Conservation (phyloP, 192 early-diverging fungal genomes). For the Kappamyces sp. region DNA sequence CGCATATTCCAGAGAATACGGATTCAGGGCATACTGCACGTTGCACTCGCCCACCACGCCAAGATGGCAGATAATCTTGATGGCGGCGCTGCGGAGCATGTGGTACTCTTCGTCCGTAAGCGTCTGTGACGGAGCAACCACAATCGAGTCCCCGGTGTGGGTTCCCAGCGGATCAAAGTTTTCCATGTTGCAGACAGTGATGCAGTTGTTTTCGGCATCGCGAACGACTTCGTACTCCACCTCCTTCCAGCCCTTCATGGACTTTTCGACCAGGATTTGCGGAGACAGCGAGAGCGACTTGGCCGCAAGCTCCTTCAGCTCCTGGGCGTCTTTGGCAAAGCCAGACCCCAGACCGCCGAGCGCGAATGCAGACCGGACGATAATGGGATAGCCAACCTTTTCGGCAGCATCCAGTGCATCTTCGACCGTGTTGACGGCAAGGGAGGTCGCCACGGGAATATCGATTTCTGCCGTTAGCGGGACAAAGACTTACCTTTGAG, state of each 20-base stretch:
- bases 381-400: conserved; percentile 88
- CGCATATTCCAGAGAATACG: conserved; percentile 76
- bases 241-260: conserved; percentile 99
- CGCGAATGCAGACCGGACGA: conserved; percentile 89
- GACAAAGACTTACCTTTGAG: conserved; percentile 59
- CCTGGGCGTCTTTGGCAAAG: conserved; percentile 71
- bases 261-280: conserved; percentile 90
- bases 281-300: conserved; percentile 83
- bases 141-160: conserved; percentile 99
- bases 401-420: conserved; percentile 80
- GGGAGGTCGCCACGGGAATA: conserved; percentile 85
- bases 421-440: conserved; percentile 79
- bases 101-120: conserved; percentile 92
- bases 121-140: conserved; percentile 96
- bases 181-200: conserved; percentile 99
- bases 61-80: conserved; percentile 92
- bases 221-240: conserved; percentile 99
- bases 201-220: conserved; percentile 95
- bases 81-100: conserved; percentile 90
- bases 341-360: conserved; percentile 97
- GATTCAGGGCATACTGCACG: conserved; percentile 95
- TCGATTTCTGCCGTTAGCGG: conserved; percentile 49
- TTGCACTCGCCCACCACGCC: conserved; percentile 99
- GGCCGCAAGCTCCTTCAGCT: conserved; percentile 72
- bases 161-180: conserved; percentile 99